Conservation (phyloP, 2,329 filamentous ascomycete species). For the Cercospora brassicicola region DNA sequence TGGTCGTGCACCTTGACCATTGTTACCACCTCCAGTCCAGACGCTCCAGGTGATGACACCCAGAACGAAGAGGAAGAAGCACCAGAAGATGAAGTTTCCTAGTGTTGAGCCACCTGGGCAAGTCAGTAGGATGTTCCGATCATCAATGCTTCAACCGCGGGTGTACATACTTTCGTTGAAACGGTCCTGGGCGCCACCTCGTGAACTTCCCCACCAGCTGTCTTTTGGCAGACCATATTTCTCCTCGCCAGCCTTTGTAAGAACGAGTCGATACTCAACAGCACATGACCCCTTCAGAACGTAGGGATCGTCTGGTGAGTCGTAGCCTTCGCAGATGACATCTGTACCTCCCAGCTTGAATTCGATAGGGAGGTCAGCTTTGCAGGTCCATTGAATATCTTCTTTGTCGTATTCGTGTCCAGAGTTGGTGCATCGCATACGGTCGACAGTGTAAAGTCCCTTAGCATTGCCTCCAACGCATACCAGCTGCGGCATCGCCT, state of each 20-base stretch:
- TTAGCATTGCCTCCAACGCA: constrained; percentile 67
- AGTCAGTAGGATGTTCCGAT: neutral
- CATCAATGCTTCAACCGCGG: neutral
- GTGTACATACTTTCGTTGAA: neutral
- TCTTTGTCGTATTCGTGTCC: constrained; percentile 75
- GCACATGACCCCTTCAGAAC: constrained; percentile 91
- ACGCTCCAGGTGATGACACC: constrained; percentile 36
- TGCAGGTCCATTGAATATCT: constrained; percentile 90
- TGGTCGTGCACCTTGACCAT: constrained; percentile 15
- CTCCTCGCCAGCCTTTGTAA: constrained; percentile 68
- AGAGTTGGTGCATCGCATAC: constrained; percentile 86
- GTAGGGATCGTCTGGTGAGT: constrained; percentile 72
- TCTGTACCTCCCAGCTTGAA: constrained; percentile 82
- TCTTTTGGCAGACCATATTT: constrained; percentile 14
- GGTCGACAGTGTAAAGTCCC: constrained; percentile 69
- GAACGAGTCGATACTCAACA: constrained; percentile 78
- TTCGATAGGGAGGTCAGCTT: constrained; percentile 61
- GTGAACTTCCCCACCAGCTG: constrained; percentile 4
- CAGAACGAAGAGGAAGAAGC: constrained; percentile 30
- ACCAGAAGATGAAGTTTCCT: constrained; percentile 16
- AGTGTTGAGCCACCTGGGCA: neutral
- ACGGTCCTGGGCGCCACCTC: neutral
- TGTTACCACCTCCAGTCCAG: constrained; percentile 26
- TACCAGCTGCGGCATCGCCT: constrained; percentile 69
- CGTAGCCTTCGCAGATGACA: constrained; percentile 89